Evolutionary conservation across 768 basidiomycete genomes (phyloP).

Genomic region (Sarcomyxa edulis): DNA sequence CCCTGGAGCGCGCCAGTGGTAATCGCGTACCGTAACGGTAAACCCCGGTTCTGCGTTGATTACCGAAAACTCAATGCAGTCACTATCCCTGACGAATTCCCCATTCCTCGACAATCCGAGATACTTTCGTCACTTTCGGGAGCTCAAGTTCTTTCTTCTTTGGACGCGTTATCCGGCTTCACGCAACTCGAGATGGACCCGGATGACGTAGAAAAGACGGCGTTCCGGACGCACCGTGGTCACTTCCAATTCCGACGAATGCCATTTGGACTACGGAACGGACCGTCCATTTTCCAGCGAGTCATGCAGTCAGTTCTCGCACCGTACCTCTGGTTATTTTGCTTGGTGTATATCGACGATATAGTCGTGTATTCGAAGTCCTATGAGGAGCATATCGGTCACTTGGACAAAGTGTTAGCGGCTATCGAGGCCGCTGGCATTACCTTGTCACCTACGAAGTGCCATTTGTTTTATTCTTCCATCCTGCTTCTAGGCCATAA

Average conservation of each 20-base stretch:
- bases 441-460: constrained; percentile 28
- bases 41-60: too few relatives aligned
- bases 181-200: too few relatives aligned
- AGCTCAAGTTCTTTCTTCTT: constrained; percentile 24
- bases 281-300: constrained; percentile 28
- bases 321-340: constrained; percentile 31
- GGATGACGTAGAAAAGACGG: too few relatives aligned
- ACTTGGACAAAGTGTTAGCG: too few relatives aligned
- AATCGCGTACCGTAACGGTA: too few relatives aligned
- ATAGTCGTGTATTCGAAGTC: constrained; percentile 27
- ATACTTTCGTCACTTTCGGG: constrained; percentile 22
- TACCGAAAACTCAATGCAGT: too few relatives aligned
- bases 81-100: constrained; percentile 16
- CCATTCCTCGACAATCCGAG: too few relatives aligned
- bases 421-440: constrained; percentile 21
- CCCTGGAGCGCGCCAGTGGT: too few relatives aligned
- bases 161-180: too few relatives aligned
- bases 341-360: constrained; percentile 37
- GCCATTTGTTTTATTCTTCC: too few relatives aligned
- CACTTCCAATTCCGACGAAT: constrained; percentile 36
- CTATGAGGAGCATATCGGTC: too few relatives aligned
- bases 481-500: too few relatives aligned
- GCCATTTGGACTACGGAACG: constrained; percentile 2
- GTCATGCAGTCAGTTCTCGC: constrained; percentile 32
- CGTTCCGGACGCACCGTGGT: constrained; percentile 33